These are phyloP conservation scores for Silybum marianum DNA, from an alignment of 129 eudicot genomes.

Conservation along the genomic window DNA sequence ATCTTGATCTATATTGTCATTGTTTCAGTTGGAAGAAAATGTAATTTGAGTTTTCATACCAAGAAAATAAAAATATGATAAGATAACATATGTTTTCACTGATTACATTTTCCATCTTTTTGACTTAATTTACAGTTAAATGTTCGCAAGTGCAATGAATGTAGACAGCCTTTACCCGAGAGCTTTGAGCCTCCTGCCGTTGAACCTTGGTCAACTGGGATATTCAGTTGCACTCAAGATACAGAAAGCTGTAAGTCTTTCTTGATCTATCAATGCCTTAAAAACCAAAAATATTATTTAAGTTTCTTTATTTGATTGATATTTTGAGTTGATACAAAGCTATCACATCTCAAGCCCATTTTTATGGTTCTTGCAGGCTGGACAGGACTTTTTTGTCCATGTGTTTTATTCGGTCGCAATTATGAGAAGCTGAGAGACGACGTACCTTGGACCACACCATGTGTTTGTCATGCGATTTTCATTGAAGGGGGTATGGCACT, in stretches of 20 bases:
- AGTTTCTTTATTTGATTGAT: not conserved
- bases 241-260: constrained; percentile 59
- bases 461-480: constrained; percentile 73
- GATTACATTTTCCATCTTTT: not conserved
- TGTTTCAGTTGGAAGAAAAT: not conserved
- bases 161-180: constrained; percentile 76
- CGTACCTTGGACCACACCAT: constrained; percentile 72
- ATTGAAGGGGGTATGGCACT: constrained; percentile 76
- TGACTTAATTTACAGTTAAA: constrained; percentile 43
- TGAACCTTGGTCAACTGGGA: constrained; percentile 82
- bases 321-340: not conserved
- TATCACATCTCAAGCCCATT: not conserved
- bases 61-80: not conserved
- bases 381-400: constrained; percentile 82
- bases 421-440: constrained; percentile 69
- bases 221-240: constrained; percentile 65
- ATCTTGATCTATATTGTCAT: not conserved
- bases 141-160: constrained; percentile 72
- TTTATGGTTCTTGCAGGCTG: constrained; percentile 39
- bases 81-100: not conserved
- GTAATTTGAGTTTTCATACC: not conserved
- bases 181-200: constrained; percentile 65
- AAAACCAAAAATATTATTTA: not conserved
- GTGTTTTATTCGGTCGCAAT: constrained; percentile 77
- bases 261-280: not conserved